A percentile compares a stretch with the other conserved stretches of the same genome.
phyloP scores from a whole-genome alignment of 192 early-diverging fungal genomes.

The Pilaira anomala region DNA sequence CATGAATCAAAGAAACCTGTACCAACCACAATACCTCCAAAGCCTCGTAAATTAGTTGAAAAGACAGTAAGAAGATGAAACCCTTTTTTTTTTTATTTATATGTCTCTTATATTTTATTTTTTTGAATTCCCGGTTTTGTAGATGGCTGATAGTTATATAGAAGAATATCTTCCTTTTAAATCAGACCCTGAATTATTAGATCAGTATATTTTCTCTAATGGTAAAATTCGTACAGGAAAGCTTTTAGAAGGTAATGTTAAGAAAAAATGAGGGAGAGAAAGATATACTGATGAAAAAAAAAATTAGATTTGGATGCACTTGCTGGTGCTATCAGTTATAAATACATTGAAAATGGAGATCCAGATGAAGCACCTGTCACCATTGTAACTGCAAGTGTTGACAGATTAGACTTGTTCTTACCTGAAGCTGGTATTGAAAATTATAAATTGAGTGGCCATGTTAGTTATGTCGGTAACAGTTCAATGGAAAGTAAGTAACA shows the following conservation, averaged over 20 bases:
- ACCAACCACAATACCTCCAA: not conserved
- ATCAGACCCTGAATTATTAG: constrained; percentile 64
- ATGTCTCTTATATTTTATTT: too few relatives aligned
- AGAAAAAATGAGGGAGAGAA: too few relatives aligned
- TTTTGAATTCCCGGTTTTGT: too few relatives aligned
- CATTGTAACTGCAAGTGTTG: constrained; percentile 86
- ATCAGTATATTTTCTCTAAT: constrained; percentile 76
- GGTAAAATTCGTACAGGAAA: constrained; percentile 79
- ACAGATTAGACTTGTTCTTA: constrained; percentile 75
- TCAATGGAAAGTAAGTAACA: constrained; percentile 72
- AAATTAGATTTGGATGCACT: constrained; percentile 67
- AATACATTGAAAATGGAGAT: constrained; percentile 53
- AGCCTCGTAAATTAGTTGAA: constrained; percentile 11
- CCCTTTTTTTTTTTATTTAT: too few relatives aligned
- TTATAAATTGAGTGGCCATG: constrained; percentile 73
- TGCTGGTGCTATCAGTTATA: constrained; percentile 74
- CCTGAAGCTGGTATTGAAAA: constrained; percentile 60
- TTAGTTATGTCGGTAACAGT: constrained; percentile 79
- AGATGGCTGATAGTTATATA: constrained; percentile 70
- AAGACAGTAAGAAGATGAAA: constrained; percentile 32
- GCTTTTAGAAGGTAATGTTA: constrained; percentile 68
- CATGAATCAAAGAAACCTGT: constrained; percentile 17
- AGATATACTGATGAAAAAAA: too few relatives aligned
- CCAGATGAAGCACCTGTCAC: constrained; percentile 42
- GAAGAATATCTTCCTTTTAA: constrained; percentile 78